Base-by-base conservation (phyloP, 1,284 basidiomycete genomes). In the Ceratobasidium sp. region DNA sequence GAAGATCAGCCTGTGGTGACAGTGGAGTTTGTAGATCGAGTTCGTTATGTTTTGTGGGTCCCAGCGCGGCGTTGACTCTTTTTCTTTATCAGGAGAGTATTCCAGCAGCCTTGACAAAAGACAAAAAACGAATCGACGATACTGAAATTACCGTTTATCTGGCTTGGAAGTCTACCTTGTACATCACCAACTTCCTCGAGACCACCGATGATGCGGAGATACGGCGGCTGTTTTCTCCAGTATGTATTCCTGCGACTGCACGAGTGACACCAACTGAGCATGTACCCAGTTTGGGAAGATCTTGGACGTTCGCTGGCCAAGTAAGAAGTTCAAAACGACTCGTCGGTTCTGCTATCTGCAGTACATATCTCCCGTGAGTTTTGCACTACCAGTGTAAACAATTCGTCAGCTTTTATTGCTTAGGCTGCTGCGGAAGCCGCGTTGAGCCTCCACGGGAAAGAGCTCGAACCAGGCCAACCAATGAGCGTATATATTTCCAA, bases 271-370 rank as follows among this genome's bases (percentile, higher is more conserved):
- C 48, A 43, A 36, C 8, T 55, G 16, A 8, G 69, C 43, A 45
- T 45, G 0, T 75, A 96, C 28, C 41, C 41, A 70, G 91, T 96
- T 92, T 80, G 97, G 97, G 0, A 86, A 85, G 4, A 87, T 99
- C 62, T 93, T 99, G 73, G 95, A 97, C 76, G 92, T 96, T 14
- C 91, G 97, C 21, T 99, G 97, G 97, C 97, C 97, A 5, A 97
- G 95, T 82, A 96, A 96, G 79, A 96, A 97, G 79, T 97, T 94
- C 83, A 96, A 94, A 79, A 88, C 85, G 69, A 91, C 91, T 0
- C 85, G 97, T 30, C 86, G 97, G 14, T 99, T 99, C 81, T 97
- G 94, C 79, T 99, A 99, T 79, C 85, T 99, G 1, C 96, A 98
- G 76, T 98, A 88, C 79, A 91, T 90, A 0, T 89, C 89, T 26